Percentiles rank a stretch among this genome's conserved stretches.
phyloP scores from a whole-genome alignment of 306 rosid genomes.

The Trifolium repens region DNA sequence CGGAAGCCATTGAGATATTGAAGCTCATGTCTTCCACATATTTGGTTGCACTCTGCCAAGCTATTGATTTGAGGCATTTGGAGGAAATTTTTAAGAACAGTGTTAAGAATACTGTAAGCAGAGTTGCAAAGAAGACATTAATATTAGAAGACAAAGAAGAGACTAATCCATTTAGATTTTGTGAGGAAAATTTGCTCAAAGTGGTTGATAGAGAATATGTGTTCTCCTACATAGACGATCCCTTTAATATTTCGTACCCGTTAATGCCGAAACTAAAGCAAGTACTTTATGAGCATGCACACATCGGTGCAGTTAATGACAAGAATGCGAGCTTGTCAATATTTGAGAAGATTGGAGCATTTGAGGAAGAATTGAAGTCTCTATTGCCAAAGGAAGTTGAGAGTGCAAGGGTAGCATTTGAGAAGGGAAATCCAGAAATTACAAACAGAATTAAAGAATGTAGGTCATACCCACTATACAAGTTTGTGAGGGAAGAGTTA shows the following conservation, averaged over 20 bases:
- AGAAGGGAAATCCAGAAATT: conserved; percentile 46
- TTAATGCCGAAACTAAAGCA: conserved; percentile 54
- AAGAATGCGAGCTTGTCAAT: conserved; percentile 36
- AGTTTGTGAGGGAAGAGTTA: conserved; percentile 56
- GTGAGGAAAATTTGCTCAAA: conserved; percentile 46
- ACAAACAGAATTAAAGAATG: conserved; percentile 54
- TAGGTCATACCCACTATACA: conserved; percentile 61
- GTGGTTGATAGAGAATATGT: conserved; percentile 53
- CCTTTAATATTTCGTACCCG: conserved; percentile 44
- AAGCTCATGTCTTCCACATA: conserved; percentile 56
- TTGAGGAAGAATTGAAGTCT: conserved; percentile 47
- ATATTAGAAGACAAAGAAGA: conserved; percentile 30
- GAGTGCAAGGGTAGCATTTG: conserved; percentile 48
- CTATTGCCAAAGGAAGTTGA: conserved; percentile 52
- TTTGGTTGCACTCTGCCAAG: conserved; percentile 60
- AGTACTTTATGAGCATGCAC: conserved; percentile 52
- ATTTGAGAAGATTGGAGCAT: conserved; percentile 53
- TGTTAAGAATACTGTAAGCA: conserved; percentile 42
- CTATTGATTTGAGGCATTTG: conserved; percentile 60
- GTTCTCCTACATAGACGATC: conserved; percentile 56
- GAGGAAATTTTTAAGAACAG: conserved; percentile 47
- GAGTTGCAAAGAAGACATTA: conserved; percentile 40
- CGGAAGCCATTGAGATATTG: conserved; percentile 51
- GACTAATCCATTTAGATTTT: conserved; percentile 30
- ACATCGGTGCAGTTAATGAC: conserved; percentile 34